Evolutionary conservation across 108 stramenopile genomes (phyloP).

Genomic region (Cyclostephanos invisitatus): DNA sequence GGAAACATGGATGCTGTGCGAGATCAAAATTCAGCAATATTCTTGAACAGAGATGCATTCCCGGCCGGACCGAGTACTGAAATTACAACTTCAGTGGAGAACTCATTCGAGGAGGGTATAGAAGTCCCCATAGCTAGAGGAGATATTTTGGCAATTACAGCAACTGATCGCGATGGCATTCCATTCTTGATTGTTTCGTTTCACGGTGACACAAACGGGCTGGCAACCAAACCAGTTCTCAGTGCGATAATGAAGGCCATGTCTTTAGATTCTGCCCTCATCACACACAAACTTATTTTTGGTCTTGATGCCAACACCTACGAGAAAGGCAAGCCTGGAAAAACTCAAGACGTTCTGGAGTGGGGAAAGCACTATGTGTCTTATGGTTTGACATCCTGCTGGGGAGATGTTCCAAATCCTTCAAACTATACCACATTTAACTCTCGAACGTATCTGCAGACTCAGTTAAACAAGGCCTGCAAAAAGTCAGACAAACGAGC

Average conservation of each 20-base stretch:
- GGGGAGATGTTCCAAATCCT: constrained; percentile 62
- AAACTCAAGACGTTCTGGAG: constrained; percentile 64
- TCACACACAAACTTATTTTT: constrained; percentile 57
- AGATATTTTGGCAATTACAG: constrained; percentile 61
- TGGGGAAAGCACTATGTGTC: constrained; percentile 59
- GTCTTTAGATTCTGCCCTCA: constrained; percentile 37
- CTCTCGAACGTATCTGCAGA: constrained; percentile 74
- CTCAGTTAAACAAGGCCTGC: constrained; percentile 79
- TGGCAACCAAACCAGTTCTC: constrained; percentile 70
- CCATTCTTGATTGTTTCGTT: constrained; percentile 62
- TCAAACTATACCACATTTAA: constrained; percentile 70
- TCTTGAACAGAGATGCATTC: constrained; percentile 53
- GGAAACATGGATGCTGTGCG: constrained; percentile 56
- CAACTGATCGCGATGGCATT: constrained; percentile 39
- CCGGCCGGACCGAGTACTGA: constrained; percentile 46
- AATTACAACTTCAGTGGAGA: constrained; percentile 47
- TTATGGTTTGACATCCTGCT: constrained; percentile 56
- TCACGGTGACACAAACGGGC: constrained; percentile 80
- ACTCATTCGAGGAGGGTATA: constrained; percentile 46
- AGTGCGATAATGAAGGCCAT: constrained; percentile 56
- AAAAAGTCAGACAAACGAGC: constrained; percentile 55
- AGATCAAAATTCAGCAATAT: constrained; percentile 76
- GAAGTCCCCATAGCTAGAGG: constrained; percentile 70
- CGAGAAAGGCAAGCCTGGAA: constrained; percentile 54
- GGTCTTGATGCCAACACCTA: constrained; percentile 81